Percentiles rank a stretch among this genome's conserved stretches.
These are phyloP conservation scores for Prunus salicina DNA, from an alignment of 306 rosid genomes.

Conservation along the genomic window DNA sequence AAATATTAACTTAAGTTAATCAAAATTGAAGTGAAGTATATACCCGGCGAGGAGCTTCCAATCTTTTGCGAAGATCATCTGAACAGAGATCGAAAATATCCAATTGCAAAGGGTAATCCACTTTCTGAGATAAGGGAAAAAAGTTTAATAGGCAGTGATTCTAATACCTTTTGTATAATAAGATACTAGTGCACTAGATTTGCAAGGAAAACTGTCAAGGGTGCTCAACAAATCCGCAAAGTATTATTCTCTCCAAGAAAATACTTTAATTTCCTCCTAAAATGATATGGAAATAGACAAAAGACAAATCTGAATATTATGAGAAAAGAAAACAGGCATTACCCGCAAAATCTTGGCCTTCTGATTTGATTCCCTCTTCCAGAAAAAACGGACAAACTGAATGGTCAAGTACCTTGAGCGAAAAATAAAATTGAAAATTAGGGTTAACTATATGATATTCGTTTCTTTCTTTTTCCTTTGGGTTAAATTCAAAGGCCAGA, in stretches of 20 bases:
- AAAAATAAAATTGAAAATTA: neutral
- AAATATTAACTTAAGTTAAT: constrained; percentile 5
- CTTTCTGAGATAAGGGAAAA: constrained; percentile 68
- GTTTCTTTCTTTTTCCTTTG: neutral
- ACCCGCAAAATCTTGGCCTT: constrained; percentile 99
- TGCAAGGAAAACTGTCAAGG: neutral
- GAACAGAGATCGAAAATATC: constrained; percentile 94
- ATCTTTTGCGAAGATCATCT: constrained; percentile 72
- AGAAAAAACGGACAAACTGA: constrained; percentile 98
- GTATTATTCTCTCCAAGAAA: neutral
- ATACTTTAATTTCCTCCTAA: neutral
- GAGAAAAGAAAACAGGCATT: constrained; percentile 24
- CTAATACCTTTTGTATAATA: neutral
- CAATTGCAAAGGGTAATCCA: constrained; percentile 91
- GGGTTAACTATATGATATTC: constrained; percentile 1
- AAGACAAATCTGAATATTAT: neutral
- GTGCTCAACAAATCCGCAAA: neutral
- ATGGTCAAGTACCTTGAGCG: constrained; percentile 77
- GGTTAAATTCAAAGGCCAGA: neutral
- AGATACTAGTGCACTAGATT: neutral
- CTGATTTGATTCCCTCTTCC: constrained; percentile 99
- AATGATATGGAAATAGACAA: neutral
- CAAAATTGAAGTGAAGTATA: constrained; percentile 20
- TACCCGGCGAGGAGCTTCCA: constrained; percentile 91
- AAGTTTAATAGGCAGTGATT: constrained; percentile 1